Conservation (phyloP, 2,329 filamentous ascomycete genomes). For the Colletotrichum caudatum region DNA sequence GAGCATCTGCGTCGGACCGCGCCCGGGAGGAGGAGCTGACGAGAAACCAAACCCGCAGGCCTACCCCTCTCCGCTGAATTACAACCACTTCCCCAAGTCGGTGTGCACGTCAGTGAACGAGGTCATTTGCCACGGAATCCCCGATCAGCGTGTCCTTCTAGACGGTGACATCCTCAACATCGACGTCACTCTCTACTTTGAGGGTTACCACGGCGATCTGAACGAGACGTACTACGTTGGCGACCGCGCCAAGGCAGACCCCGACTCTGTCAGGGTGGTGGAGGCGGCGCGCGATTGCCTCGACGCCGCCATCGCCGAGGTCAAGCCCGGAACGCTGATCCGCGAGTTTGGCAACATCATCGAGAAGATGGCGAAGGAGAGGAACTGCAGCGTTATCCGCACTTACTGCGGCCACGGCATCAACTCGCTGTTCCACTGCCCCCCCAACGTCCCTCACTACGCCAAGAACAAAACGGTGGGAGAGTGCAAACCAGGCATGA, state of each 20-base stretch:
- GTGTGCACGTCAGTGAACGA: slow-evolving; percentile 97
- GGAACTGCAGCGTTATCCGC: slow-evolving; percentile 89
- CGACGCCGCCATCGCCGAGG: slow-evolving; percentile 88
- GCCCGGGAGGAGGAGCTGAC: neutral
- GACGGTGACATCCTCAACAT: slow-evolving; percentile 98
- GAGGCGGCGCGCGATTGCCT: slow-evolving; percentile 91
- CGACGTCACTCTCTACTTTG: slow-evolving; percentile 93
- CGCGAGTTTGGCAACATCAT: slow-evolving; percentile 94
- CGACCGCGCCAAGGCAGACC: slow-evolving; percentile 83
- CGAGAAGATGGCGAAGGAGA: slow-evolving; percentile 91
- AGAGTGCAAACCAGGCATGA: slow-evolving; percentile 95
- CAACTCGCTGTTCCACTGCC: slow-evolving; percentile 91
- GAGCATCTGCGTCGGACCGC: neutral
- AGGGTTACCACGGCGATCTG: slow-evolving; percentile 93
- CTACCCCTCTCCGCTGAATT: slow-evolving; percentile 95
- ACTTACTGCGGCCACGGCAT: slow-evolving; percentile 98
- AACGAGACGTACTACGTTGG: slow-evolving; percentile 99
- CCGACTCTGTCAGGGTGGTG: slow-evolving; percentile 89
- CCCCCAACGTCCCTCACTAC: slow-evolving; percentile 96
- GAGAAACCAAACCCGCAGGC: slow-evolving; percentile 66
- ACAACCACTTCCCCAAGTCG: slow-evolving; percentile 96
- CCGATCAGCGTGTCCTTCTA: slow-evolving; percentile 85
- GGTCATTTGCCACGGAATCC: slow-evolving; percentile 98
- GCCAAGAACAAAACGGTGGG: slow-evolving; percentile 98
- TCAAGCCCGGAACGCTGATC: slow-evolving; percentile 94